phyloP scores from a whole-genome alignment of 306 rosid genomes.

The Spatholobus suberectus region DNA sequence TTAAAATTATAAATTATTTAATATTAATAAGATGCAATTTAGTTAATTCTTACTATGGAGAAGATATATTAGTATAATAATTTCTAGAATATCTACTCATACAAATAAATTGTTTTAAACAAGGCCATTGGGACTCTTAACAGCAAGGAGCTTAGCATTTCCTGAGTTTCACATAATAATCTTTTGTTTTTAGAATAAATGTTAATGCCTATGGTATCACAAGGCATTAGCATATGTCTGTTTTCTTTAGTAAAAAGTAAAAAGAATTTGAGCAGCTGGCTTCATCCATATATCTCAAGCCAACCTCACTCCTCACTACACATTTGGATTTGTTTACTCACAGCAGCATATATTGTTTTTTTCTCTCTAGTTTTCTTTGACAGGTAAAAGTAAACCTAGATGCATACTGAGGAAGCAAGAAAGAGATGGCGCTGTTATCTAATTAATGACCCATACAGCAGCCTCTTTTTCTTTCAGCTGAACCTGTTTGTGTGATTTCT shows the following conservation, averaged over 20 bases:
- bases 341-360: no score
- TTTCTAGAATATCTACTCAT: no score
- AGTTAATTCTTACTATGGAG: no score
- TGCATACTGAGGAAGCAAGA: no score
- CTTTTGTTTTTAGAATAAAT: not conserved
- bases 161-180: not conserved
- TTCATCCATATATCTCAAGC: not conserved
- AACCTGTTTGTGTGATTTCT: conserved; percentile 13
- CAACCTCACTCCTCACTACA: not conserved
- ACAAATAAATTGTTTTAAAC: no score
- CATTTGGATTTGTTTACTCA: no score
- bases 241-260: not conserved
- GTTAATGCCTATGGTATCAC: not conserved
- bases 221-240: not conserved
- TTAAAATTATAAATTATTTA: no score
- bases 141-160: not conserved
- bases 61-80: no score
- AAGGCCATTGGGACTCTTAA: not conserved
- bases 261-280: not conserved
- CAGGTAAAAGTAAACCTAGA: no score
- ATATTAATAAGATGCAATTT: no score
- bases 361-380: no score
- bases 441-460: not conserved
- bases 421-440: no score
- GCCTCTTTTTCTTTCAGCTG: conserved; percentile 1